phyloP scores from a whole-genome alignment of 108 stramenopile species.

The Chaetoceros tenuissimus region DNA sequence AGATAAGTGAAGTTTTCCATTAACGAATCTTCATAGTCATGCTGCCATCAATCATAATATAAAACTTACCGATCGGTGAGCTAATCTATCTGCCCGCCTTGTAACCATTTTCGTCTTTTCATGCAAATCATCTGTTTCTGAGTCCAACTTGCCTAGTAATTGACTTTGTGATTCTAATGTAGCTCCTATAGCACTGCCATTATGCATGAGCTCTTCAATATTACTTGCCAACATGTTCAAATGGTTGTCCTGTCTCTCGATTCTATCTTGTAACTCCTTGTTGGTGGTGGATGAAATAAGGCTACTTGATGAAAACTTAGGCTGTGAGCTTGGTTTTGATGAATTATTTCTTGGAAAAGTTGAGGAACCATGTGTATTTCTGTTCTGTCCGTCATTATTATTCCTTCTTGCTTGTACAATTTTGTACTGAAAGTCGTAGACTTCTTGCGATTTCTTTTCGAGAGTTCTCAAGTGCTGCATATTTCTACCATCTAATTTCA shows the following conservation, averaged over 20 bases:
- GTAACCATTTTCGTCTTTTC: constrained; percentile 44
- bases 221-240: constrained; percentile 33
- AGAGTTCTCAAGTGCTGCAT: neutral
- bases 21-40: neutral
- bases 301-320: constrained; percentile 21
- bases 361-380: neutral
- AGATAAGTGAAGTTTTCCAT: neutral
- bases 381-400: neutral
- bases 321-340: constrained; percentile 37
- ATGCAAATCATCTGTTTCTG: constrained; percentile 19
- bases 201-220: neutral
- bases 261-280: constrained; percentile 15
- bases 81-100: constrained; percentile 41
- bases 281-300: constrained; percentile 30
- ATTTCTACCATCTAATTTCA: neutral
- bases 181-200: neutral
- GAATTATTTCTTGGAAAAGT: neutral
- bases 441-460: neutral
- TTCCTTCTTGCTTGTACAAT: neutral
- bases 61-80: constrained; percentile 20
- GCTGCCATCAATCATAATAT: neutral
- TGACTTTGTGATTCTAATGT: neutral
- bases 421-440: neutral
- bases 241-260: constrained; percentile 24
- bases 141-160: neutral